Base-by-base conservation (phyloP, 1,284 basidiomycete species). In the Coniophora puteana region DNA sequence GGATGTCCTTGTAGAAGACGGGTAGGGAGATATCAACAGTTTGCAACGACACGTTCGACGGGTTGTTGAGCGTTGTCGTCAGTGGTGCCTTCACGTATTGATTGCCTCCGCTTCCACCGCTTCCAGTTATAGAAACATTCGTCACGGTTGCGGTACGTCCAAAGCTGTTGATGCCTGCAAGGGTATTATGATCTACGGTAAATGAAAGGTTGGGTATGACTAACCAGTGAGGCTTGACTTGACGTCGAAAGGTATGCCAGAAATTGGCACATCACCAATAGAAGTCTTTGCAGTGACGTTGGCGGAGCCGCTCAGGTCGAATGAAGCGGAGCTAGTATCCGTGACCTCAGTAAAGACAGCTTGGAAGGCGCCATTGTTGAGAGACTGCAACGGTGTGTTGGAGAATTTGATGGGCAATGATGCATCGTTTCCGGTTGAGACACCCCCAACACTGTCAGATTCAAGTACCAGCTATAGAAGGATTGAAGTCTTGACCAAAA, bases 231-330 rank as follows among this genome's bases (percentile, higher is more conserved):
- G 51, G 28, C 59, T 61, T 4, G 80, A 78, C 5, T 64, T 58
- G 24, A 86, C 78, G 46, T 76, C 67, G 59, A 89, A 80, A 2
- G 74, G 69, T 51, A 89, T 81, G 16, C 76, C 76, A 4, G 66
- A 62, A 44, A 89, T 85, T 1, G 79, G 77, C 14, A 89, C 69
- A 52, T 85, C 62, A 11, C 86, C 86, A 33, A 88, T 81, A 1
- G 72, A 57, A 2, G 85, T 88, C 40, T 69, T 71, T 1, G 76
- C 87, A 12, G 72, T 67, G 28, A 89, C 77, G 48, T 80, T 68
- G 0, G 80, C 78, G 1, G 69, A 65, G 12, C 86, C 86, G 29
- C 68, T 68, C 12, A 89, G 58, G 0, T 61, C 68, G 13, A 87
- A 67, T 6, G 65, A 61, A 5, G 74, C 64, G 1, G 59, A 60